Percentiles rank a stretch among this genome's conserved stretches.
Evolutionary conservation across 1,284 basidiomycete species (phyloP).

Genomic region (Vanrija sp.): DNA sequence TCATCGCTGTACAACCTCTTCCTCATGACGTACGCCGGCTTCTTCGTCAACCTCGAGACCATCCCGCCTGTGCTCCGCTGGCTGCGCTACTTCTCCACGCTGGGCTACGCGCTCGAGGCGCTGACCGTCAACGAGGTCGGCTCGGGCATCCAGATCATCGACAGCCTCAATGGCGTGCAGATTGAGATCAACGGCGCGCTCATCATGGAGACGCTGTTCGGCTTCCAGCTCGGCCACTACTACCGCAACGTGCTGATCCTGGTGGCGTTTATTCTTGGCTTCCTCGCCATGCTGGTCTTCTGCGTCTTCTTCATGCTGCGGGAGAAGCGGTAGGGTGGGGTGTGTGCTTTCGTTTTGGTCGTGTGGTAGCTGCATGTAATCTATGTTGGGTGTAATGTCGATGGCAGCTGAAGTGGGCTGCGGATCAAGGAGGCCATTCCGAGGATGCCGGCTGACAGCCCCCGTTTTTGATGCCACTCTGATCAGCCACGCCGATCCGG

Average conservation of each 20-base stretch:
- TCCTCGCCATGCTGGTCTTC: conserved; percentile 63
- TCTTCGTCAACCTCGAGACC: conserved; percentile 68
- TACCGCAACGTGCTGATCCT: conserved; percentile 69
- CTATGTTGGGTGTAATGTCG: too few species aligned
- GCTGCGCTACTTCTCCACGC: conserved; percentile 63
- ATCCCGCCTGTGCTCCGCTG: conserved; percentile 81
- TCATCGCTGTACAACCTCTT: conserved; percentile 65
- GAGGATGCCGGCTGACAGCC: too few species aligned
- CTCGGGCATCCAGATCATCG: conserved; percentile 72
- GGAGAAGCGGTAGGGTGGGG: conserved; percentile 57
- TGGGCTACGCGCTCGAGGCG: conserved; percentile 68
- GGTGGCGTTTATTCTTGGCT: conserved; percentile 76
- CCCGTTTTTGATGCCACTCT: too few species aligned
- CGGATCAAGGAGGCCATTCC: too few species aligned
- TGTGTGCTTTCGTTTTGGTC: too few species aligned
- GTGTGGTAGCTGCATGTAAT: too few species aligned
- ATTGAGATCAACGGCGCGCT: conserved; percentile 69
- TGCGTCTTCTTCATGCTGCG: conserved; percentile 70
- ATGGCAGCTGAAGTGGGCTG: too few species aligned
- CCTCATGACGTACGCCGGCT: conserved; percentile 72
- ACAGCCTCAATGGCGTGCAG: conserved; percentile 73
- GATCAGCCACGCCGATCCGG: too few species aligned
- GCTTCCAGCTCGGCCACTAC: conserved; percentile 66
- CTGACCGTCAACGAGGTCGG: conserved; percentile 83
- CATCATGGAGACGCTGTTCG: conserved; percentile 77